Percentiles rank a stretch among this genome's conserved stretches.
Conservation (phyloP, 2,329 filamentous ascomycete genomes). For the Ramularia endophylla region DNA sequence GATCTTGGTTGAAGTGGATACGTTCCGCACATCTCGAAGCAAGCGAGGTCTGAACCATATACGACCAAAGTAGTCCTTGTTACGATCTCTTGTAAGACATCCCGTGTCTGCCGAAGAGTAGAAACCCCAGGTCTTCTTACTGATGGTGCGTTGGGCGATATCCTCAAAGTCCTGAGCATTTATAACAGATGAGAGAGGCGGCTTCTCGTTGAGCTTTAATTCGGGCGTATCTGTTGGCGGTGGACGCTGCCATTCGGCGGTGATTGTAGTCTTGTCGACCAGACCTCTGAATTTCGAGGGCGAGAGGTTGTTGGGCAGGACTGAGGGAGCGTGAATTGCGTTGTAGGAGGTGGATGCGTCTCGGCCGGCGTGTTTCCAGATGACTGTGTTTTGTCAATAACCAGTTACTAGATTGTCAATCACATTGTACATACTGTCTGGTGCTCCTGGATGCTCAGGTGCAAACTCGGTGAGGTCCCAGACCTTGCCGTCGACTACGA, state of each 20-base stretch:
- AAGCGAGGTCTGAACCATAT: slow-evolving; percentile 45
- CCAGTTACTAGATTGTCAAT: no score
- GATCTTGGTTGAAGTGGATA: slow-evolving; percentile 31
- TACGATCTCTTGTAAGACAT: slow-evolving; percentile 41
- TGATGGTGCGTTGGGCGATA: slow-evolving; percentile 33
- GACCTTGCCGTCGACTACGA: slow-evolving; percentile 61
- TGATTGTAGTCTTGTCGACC: slow-evolving; percentile 25
- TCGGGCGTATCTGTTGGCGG: slow-evolving; percentile 26
- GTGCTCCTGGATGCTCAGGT: slow-evolving; percentile 55
- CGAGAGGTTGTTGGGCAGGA: slow-evolving; percentile 39
- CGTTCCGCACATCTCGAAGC: slow-evolving; percentile 35
- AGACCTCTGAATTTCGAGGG: slow-evolving; percentile 35
- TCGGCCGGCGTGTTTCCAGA: slow-evolving; percentile 47
- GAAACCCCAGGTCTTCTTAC: slow-evolving; percentile 39
- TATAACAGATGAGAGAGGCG: slow-evolving; percentile 42
- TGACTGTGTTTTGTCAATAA: slow-evolving; percentile 31
- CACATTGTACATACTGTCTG: slow-evolving; percentile 39
- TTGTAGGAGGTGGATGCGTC: slow-evolving; percentile 52
- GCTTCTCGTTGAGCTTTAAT: slow-evolving; percentile 34
- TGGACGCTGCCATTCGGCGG: slow-evolving; percentile 26
- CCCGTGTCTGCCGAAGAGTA: slow-evolving; percentile 49
- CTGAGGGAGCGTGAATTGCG: slow-evolving; percentile 44
- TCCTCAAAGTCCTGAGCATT: slow-evolving; percentile 44
- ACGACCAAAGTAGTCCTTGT: slow-evolving; percentile 39
- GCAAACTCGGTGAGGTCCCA: slow-evolving; percentile 65